Conservation (phyloP, 2,329 filamentous ascomycete genomes). For the Apiospora koreana region DNA sequence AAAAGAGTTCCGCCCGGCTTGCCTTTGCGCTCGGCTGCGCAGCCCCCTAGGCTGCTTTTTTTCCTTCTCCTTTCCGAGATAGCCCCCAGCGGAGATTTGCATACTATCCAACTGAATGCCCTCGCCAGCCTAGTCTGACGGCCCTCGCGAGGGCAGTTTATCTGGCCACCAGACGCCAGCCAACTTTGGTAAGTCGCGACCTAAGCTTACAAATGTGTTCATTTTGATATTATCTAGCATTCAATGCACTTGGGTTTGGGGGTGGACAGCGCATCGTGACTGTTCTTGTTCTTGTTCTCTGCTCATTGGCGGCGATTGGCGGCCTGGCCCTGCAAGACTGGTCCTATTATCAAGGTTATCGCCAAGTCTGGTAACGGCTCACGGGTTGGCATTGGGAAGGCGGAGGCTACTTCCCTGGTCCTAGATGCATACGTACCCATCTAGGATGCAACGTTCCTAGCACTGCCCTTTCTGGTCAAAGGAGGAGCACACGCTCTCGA, state of each 20-base stretch:
- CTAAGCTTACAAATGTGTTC: background rate
- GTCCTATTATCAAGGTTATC: background rate
- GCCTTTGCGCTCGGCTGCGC: background rate
- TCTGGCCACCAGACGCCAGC: background rate
- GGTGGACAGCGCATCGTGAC: constrained; percentile 1
- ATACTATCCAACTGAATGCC: constrained; percentile 7
- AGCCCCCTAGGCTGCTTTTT: background rate
- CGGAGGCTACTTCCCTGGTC: background rate
- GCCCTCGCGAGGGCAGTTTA: background rate
- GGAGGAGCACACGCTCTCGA: background rate
- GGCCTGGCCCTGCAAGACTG: background rate
- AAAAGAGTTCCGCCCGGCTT: background rate
- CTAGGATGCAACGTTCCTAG: background rate
- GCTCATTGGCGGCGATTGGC: background rate
- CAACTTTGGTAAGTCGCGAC: background rate
- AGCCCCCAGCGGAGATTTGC: background rate
- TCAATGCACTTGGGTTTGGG: background rate
- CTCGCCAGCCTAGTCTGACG: background rate
- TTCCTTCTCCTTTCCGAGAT: background rate
- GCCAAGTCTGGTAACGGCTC: background rate
- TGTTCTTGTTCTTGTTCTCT: background rate
- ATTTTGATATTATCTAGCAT: background rate
- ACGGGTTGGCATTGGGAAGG: background rate
- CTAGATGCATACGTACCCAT: background rate
- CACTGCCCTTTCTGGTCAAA: background rate